Evolutionary conservation across 495 filamentous ascomycete species (phyloP), one percentile per base, ranked within the genome.

Genomic region (Aspergillus kassunensis): DNA sequence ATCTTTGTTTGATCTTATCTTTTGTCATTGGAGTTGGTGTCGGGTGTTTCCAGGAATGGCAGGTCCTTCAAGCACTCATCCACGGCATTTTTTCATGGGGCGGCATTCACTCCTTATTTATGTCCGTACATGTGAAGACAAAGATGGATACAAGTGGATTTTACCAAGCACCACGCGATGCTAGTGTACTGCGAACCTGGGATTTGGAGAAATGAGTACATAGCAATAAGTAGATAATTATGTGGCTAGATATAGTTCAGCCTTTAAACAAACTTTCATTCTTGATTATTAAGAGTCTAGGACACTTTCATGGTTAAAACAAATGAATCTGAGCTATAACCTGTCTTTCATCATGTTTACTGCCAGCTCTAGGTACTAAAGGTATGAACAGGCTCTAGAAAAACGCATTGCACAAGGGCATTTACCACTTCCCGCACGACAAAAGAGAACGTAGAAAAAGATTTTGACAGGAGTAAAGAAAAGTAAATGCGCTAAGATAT

Each of bases 201-300:
- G 33, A 16, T 31, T 44, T 44, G 12, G 31, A 23, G 30, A 47
- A 18, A 13, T 20, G 25, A 3, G 44, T 47, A 47, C 44, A 47
- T 47, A 35, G n/a, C n/a, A n/a, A n/a, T n/a, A 27, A 24, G 19
- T 47, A 47, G 30, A 47, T 47, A 47, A 20, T 20, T 23, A 31
- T 33, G 20, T 30, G 18, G 42, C 27, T 45, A 45, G 39, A 45
- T 45, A 6, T 45, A 45, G 29, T 47, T 47, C 44, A 47, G 18
- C 31, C 30, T 47, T 36, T 47, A 25, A 36, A 16, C 31, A 30
- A 20, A n/a, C n/a, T n/a, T n/a, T n/a, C n/a, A n/a, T n/a, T n/a
- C n/a, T n/a, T n/a, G n/a, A n/a, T n/a, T n/a, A n/a, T n/a, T n/a
- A n/a, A n/a, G n/a, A n/a, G n/a, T n/a, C n/a, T n/a, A n/a, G n/a